Evolutionary conservation across 176 grass and related monocot species (phyloP).

Genomic region (Coix lacrymajobi): DNA sequence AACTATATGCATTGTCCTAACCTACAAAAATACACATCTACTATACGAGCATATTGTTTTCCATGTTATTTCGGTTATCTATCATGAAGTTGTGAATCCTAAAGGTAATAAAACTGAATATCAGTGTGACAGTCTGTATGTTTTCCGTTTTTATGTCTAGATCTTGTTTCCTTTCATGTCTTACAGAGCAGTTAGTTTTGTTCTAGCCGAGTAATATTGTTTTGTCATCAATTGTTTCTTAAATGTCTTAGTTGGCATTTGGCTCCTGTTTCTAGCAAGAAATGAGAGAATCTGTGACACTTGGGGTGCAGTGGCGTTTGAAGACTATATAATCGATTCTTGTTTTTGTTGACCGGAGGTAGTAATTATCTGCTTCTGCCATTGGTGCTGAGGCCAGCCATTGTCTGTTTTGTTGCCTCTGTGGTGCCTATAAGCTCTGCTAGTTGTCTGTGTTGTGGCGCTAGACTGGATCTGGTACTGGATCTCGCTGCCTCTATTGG

Average conservation of each 20-base stretch:
- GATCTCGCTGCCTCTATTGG: neutral
- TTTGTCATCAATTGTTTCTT: conserved; percentile 1
- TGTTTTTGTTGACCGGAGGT: neutral
- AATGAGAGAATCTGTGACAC: neutral
- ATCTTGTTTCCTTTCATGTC: neutral
- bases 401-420: neutral
- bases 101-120: neutral
- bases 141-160: neutral
- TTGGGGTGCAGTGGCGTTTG: neutral
- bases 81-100: neutral
- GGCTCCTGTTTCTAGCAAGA: neutral
- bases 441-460: neutral
- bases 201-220: neutral
- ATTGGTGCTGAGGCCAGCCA: neutral
- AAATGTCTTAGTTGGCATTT: neutral
- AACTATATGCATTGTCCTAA: neutral
- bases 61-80: neutral
- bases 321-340: neutral
- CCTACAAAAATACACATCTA: neutral
- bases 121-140: neutral
- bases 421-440: neutral
- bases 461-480: neutral
- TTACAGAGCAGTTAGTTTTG: neutral
- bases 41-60: neutral
- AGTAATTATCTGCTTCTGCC: neutral